Conservation (phyloP, 495 filamentous ascomycete genomes). For the Penicillium pancosmium region DNA sequence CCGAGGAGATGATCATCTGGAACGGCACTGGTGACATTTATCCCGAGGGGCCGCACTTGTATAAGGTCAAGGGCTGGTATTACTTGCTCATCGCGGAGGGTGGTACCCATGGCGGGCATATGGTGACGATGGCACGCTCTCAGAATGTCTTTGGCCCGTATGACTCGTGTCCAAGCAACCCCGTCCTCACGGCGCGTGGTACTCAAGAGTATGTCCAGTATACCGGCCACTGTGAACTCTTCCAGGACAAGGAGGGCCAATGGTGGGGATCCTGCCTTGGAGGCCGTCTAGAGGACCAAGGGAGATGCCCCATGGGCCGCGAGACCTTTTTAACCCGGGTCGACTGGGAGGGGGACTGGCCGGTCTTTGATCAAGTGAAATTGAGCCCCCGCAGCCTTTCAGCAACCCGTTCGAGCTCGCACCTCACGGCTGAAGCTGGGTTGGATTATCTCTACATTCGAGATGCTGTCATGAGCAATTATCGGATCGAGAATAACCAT, state of each 20-base stretch:
- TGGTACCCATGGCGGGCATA: conserved; percentile 55
- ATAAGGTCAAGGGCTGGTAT: conserved; percentile 60
- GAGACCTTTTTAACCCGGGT: conserved; percentile 60
- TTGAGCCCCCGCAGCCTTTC: conserved; percentile 5
- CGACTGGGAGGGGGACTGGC: conserved; percentile 41
- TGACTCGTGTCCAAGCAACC: conserved; percentile 49
- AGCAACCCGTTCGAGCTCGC: conserved; percentile 8
- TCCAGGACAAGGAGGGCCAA: conserved; percentile 49
- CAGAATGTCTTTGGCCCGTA: conserved; percentile 53
- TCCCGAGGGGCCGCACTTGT: conserved; percentile 63
- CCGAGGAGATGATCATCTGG: conserved; percentile 41
- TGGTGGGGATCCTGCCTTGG: conserved; percentile 60
- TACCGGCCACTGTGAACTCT: conserved; percentile 32
- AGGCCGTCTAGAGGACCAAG: conserved; percentile 34
- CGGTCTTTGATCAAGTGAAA: conserved; percentile 9
- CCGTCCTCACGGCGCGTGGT: conserved; percentile 53
- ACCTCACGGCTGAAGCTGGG: conserved; percentile 8
- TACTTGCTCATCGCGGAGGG: conserved; percentile 65
- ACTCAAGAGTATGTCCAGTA: conserved; percentile 36
- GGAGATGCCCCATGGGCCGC: conserved; percentile 62
- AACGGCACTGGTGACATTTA: conserved; percentile 48
- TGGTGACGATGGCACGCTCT: conserved; percentile 57
- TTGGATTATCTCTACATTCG: conserved; percentile 15
- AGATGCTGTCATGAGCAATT: conserved; percentile 12
- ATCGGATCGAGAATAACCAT: conserved; percentile 5